Evolutionary conservation across 495 filamentous ascomycete genomes (phyloP).

Genomic region (Alectoria sarmentosa): DNA sequence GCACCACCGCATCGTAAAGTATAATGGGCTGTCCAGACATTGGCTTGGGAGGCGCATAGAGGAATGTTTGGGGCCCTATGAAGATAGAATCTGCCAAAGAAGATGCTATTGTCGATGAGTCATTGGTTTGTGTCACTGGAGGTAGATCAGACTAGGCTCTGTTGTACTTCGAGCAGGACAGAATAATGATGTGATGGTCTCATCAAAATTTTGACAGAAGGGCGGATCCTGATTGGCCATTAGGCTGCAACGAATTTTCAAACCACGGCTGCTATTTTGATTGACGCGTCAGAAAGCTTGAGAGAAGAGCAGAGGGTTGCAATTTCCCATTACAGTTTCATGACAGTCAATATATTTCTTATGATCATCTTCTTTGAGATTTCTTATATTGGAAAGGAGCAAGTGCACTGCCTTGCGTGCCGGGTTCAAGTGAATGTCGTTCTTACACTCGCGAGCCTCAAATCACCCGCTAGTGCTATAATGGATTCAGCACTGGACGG

Average conservation of each 20-base stretch:
- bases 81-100: background rate
- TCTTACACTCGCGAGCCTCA: background rate
- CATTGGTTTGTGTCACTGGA: background rate
- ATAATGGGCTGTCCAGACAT: slow-evolving; percentile 23
- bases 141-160: no score
- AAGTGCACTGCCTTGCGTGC: background rate
- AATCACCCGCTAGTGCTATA: background rate
- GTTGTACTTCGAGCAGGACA: background rate
- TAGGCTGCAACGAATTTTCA: background rate
- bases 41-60: background rate
- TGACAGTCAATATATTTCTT: background rate
- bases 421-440: background rate
- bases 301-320: background rate
- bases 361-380: background rate
- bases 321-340: background rate
- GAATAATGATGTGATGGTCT: background rate
- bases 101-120: background rate
- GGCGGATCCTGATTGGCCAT: background rate
- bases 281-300: background rate
- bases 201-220: background rate
- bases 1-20: slow-evolving; percentile 19
- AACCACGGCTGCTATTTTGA: background rate
- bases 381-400: background rate
- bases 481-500: background rate
- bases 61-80: background rate